Percentiles rank a stretch among this genome's conserved stretches.
Evolutionary conservation across 768 basidiomycete species (phyloP).

Genomic region (Termitomyces sp.): DNA sequence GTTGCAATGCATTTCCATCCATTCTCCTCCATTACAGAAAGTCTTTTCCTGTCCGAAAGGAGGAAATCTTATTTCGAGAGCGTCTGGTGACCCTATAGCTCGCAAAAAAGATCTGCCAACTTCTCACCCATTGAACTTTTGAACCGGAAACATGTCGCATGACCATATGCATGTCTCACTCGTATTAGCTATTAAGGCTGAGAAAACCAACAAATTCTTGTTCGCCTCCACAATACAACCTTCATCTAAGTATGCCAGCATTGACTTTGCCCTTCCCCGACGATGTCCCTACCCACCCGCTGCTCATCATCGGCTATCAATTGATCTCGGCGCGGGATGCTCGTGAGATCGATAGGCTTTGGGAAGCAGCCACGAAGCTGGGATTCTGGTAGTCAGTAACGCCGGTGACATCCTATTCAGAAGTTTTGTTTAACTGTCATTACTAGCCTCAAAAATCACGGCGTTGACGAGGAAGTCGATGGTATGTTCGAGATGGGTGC

Average conservation of each 20-base stretch:
- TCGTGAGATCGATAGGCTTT: conserved; percentile 44
- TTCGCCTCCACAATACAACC: neutral
- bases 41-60: too few species aligned
- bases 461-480: conserved; percentile 37
- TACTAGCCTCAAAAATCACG: conserved; percentile 44
- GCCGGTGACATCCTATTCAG: neutral
- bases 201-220: too few species aligned
- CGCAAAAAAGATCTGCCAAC: too few species aligned
- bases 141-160: too few species aligned
- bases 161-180: too few species aligned
- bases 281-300: conserved; percentile 46
- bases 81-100: too few species aligned
- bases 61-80: too few species aligned
- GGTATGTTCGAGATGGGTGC: conserved; percentile 52
- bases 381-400: conserved; percentile 63
- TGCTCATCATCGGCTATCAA: conserved; percentile 50
- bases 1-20: too few species aligned
- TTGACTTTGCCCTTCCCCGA: conserved; percentile 32
- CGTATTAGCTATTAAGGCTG: too few species aligned
- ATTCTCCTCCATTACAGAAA: too few species aligned
- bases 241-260: neutral
- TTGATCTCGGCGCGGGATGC: conserved; percentile 35
- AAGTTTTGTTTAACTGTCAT: neutral
- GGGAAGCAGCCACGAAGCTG: conserved; percentile 50
- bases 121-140: too few species aligned